A percentile compares a stretch with the other conserved stretches of the same genome.
Conservation (phyloP, 805 yeast species). For the Pichia insulana region DNA sequence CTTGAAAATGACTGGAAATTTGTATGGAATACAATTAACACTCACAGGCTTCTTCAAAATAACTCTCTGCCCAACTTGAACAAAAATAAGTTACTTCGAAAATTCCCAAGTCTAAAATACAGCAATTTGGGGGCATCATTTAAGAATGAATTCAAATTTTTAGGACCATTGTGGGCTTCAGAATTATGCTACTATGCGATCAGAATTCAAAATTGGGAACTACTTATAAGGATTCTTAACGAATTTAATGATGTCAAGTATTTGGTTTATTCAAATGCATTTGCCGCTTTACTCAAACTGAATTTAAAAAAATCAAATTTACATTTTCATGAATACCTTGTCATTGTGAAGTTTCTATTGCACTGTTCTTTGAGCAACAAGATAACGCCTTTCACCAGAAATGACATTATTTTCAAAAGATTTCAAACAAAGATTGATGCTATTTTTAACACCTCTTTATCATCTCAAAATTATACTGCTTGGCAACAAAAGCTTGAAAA, state of each 20-base stretch:
- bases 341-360: slow-evolving; percentile 9
- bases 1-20: slow-evolving; percentile 7
- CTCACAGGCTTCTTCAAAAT: neutral
- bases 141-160: neutral
- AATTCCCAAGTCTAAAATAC: neutral
- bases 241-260: neutral
- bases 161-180: neutral
- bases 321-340: slow-evolving; percentile 2
- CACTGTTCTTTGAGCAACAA: neutral
- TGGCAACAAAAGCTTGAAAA: neutral
- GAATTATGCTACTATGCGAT: neutral
- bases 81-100: neutral
- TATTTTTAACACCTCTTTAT: neutral
- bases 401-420: slow-evolving; percentile 7
- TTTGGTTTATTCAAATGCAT: slow-evolving; percentile 1
- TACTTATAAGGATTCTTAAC: slow-evolving; percentile 8
- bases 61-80: too few relatives aligned
- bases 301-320: neutral
- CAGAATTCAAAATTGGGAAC: slow-evolving; percentile 6
- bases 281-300: neutral
- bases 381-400: slow-evolving; percentile 6
- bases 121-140: neutral
- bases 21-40: slow-evolving; percentile 2
- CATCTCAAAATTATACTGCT: neutral
- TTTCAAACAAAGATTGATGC: slow-evolving; percentile 10